Percentiles rank a stretch among this genome's conserved stretches.
Evolutionary conservation across 768 basidiomycete species (phyloP).

Genomic region (Tylopilus rubrobrunneus): DNA sequence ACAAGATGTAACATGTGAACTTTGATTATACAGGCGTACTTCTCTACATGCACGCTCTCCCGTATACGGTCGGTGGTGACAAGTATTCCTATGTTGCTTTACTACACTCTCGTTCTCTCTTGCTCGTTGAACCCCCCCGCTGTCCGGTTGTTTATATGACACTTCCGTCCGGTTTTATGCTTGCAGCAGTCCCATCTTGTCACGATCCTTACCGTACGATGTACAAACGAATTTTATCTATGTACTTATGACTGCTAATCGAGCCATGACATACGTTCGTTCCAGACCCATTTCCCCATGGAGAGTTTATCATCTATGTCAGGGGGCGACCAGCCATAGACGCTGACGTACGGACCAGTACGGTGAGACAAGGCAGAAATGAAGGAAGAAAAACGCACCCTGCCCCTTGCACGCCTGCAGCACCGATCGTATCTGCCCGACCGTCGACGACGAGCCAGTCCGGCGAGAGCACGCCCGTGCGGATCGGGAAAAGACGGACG

Average conservation of each 20-base stretch:
- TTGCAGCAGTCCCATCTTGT: conserved; percentile 23
- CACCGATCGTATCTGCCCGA: conserved; percentile 53
- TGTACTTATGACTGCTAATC: conserved; percentile 33
- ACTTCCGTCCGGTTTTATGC: not conserved
- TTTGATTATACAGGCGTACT: conserved; percentile 35
- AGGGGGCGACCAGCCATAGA: conserved; percentile 19
- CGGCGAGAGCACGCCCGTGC: conserved; percentile 73
- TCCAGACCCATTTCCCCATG: conserved; percentile 40
- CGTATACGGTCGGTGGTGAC: conserved; percentile 13
- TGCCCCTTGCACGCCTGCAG: conserved; percentile 71
- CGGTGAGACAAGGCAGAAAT: not conserved
- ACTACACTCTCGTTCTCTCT: conserved; percentile 9
- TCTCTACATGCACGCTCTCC: conserved; percentile 12
- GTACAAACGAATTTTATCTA: conserved; percentile 26
- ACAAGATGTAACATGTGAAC: conserved; percentile 49
- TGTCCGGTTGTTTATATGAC: conserved; percentile 19
- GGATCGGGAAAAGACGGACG: conserved; percentile 72
- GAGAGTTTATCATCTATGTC: conserved; percentile 21
- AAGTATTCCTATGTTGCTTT: conserved; percentile 13
- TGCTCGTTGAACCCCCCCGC: conserved; percentile 8
- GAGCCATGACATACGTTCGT: conserved; percentile 47
- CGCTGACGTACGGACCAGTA: conserved; percentile 6
- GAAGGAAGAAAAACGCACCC: conserved; percentile 48
- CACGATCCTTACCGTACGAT: conserved; percentile 28
- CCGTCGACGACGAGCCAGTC: conserved; percentile 71